Evolutionary conservation across 2,329 filamentous ascomycete species (phyloP).

Genomic region (Penicillium sp.): DNA sequence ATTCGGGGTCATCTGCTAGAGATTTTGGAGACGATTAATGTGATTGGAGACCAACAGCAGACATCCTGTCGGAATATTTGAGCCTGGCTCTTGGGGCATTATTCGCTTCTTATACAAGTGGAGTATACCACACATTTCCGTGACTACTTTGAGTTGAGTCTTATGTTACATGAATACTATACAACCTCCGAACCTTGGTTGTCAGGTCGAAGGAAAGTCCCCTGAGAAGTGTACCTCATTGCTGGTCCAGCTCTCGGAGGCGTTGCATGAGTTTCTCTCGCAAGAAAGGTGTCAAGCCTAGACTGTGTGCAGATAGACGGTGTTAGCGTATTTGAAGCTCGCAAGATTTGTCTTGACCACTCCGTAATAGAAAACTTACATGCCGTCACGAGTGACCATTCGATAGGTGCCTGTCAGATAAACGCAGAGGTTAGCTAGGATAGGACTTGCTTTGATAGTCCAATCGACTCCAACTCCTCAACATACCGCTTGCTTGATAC

Average conservation of each 20-base stretch:
- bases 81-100: too few species aligned
- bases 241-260: constrained; percentile 33
- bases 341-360: background rate
- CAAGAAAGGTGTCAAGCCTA: constrained; percentile 45
- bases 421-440: background rate
- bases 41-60: background rate
- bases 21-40: too few species aligned
- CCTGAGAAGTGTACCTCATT: constrained; percentile 4
- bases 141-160: too few species aligned
- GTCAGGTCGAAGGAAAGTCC: too few species aligned
- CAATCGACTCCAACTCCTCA: background rate
- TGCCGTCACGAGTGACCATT: constrained; percentile 54
- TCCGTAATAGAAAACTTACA: constrained; percentile 37
- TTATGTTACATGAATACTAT: too few species aligned
- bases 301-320: constrained; percentile 22
- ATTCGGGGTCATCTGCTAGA: too few species aligned
- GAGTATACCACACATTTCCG: too few species aligned
- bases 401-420: constrained; percentile 50
- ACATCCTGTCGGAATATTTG: too few species aligned
- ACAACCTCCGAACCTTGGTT: too few species aligned
- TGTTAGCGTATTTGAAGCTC: constrained; percentile 17
- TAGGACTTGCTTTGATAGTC: too few species aligned
- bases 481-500: constrained; percentile 53
- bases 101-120: too few species aligned
- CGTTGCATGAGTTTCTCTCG: constrained; percentile 46